These are phyloP conservation scores for Blastobotrys apis DNA, from an alignment of 1,139 yeast species.

Conservation along the genomic window DNA sequence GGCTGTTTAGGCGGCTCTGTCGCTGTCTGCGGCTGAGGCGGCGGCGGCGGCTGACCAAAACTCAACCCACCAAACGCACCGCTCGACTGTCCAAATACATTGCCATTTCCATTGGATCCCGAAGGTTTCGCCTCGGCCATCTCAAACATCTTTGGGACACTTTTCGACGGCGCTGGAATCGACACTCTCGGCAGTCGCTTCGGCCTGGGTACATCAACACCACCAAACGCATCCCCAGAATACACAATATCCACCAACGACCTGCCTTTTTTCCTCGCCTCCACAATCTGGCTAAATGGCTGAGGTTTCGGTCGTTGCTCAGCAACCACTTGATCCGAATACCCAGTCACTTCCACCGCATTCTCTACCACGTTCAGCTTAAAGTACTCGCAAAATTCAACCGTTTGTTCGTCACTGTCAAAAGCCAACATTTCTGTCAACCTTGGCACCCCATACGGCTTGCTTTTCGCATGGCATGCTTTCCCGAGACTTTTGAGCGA, in stretches of 20 bases:
- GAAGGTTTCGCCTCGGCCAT: background rate
- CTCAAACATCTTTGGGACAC: background rate
- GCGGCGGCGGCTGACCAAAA: background rate
- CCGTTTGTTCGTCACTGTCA: conserved; percentile 51
- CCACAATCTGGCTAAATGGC: conserved; percentile 52
- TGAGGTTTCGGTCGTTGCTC: conserved; percentile 50
- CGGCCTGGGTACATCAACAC: too few species aligned
- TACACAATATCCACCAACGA: conserved; percentile 34
- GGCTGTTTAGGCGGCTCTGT: background rate
- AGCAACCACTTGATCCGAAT: conserved; percentile 43
- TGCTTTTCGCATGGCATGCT: conserved; percentile 67
- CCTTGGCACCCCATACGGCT: conserved; percentile 51
- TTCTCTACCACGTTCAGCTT: conserved; percentile 48
- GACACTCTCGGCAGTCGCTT: background rate
- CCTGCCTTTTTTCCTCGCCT: conserved; percentile 41
- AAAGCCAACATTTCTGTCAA: conserved; percentile 59
- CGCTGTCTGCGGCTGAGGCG: background rate
- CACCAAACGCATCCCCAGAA: conserved; percentile 1
- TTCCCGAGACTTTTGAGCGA: conserved; percentile 67
- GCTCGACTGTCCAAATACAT: too few species aligned
- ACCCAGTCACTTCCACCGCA: conserved; percentile 55
- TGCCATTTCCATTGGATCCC: too few species aligned
- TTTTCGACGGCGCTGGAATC: background rate
- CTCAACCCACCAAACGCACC: too few species aligned
- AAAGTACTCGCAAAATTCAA: conserved; percentile 59